A percentile compares a stretch with the other conserved stretches of the same genome.
Evolutionary conservation across 1,139 yeast genomes (phyloP).

Genomic region (Debaryomyces coudertii): DNA sequence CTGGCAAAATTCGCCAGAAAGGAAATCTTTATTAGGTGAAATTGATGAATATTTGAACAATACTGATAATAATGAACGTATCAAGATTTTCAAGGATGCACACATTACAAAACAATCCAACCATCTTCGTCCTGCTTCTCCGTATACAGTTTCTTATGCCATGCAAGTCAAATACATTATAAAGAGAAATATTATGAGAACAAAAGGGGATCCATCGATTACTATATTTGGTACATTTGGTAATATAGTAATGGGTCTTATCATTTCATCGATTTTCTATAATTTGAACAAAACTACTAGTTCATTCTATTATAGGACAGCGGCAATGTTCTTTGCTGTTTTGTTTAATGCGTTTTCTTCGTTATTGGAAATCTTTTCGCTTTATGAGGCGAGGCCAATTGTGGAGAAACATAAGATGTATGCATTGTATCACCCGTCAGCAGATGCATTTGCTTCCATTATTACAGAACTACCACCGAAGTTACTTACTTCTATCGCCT

Average conservation of each 20-base stretch:
- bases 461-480: constrained; percentile 63
- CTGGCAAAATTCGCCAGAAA: constrained; percentile 30
- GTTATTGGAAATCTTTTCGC: constrained; percentile 57
- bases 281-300: constrained; percentile 48
- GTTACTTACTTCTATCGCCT: constrained; percentile 40
- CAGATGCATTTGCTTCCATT: constrained; percentile 65
- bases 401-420: constrained; percentile 63
- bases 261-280: constrained; percentile 55
- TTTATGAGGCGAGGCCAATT: constrained; percentile 61
- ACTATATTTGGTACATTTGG: constrained; percentile 30
- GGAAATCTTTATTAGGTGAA: constrained; percentile 17
- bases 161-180: constrained; percentile 38
- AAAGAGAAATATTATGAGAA: constrained; percentile 30
- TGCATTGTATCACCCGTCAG: constrained; percentile 67
- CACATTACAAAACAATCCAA: constrained; percentile 37
- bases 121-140: constrained; percentile 26
- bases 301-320: constrained; percentile 61
- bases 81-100: constrained; percentile 21
- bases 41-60: constrained; percentile 23
- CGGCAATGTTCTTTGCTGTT: constrained; percentile 58
- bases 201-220: constrained; percentile 35
- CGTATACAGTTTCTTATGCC: constrained; percentile 36
- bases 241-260: constrained; percentile 34
- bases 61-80: constrained; percentile 12
- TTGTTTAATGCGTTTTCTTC: constrained; percentile 61